A percentile compares a stretch with the other conserved stretches of the same genome.
Evolutionary conservation across 805 yeast species (phyloP).

Genomic region (Schizosaccharomyces osmophilus): DNA sequence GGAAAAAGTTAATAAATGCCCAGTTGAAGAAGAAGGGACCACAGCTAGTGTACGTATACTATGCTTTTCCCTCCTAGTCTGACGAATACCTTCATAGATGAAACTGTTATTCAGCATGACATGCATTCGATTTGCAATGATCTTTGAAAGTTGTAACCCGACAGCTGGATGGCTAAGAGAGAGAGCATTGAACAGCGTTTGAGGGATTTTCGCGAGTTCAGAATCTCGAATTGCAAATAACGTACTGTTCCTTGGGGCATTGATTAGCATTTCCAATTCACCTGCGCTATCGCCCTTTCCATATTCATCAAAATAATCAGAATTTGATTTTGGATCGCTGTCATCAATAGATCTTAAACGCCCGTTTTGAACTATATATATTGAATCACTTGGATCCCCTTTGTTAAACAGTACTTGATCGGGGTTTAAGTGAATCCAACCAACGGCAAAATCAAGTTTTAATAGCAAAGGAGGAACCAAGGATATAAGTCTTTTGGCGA

Average conservation of each 20-base stretch:
- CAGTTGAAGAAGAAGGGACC: conserved; percentile 50
- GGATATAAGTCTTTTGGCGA: conserved; percentile 50
- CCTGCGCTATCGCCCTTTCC: conserved; percentile 92
- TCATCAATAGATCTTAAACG: conserved; percentile 38
- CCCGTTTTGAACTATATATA: conserved; percentile 73
- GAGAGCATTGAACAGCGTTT: conserved; percentile 63
- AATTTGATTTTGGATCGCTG: conserved; percentile 9
- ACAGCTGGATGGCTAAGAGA: conserved; percentile 70
- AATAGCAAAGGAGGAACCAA: conserved; percentile 42
- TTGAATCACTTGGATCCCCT: conserved; percentile 73
- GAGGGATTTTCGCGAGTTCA: conserved; percentile 78
- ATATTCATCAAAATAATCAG: conserved; percentile 26
- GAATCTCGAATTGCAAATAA: conserved; percentile 78
- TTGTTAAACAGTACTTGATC: conserved; percentile 60
- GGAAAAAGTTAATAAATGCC: conserved; percentile 79
- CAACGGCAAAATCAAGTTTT: conserved; percentile 71
- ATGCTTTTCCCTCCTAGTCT: conserved; percentile 4
- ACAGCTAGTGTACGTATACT: conserved; percentile 61
- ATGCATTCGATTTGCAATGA: conserved; percentile 39
- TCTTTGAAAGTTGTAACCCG: conserved; percentile 67
- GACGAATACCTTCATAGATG: not conserved
- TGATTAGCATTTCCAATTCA: conserved; percentile 65
- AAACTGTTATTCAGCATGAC: conserved; percentile 9
- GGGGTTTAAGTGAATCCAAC: conserved; percentile 82
- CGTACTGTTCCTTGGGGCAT: conserved; percentile 40